Evolutionary conservation across 768 basidiomycete species (phyloP), one percentile per base, ranked within the genome.

Genomic region (Tricholoma bakamatsutake): DNA sequence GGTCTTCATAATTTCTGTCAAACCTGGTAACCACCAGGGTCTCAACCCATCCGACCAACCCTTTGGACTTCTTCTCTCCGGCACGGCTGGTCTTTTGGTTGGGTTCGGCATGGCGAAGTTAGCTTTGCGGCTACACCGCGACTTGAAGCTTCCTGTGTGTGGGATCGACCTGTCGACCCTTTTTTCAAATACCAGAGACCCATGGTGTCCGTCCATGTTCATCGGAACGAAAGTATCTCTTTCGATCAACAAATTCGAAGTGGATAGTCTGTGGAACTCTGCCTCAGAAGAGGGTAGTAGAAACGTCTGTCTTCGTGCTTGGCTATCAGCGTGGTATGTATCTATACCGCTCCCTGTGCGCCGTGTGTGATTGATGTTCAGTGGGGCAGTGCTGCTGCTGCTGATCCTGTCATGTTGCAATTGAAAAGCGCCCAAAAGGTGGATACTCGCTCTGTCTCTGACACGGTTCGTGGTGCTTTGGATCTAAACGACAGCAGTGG

Each of bases 151-250:
- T 6, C 69, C 60, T 28, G 61, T 76, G 2, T 52, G 59, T 15
- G 77, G 75, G 1, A 61, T 76, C 2, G 77, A 79, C 43, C 64
- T 78, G 13, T 69, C 69, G 11, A 69, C 68, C 0, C 53, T 72
- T 4, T 61, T 64, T 43, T 49, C 60, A 4, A 60, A 65, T 13
- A 60, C 59, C 6, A 55, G 57, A 35, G 52, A 59, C 1, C 65
- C 69, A 1, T 63, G 58, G 51, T 50, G 56, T 4, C 71, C 75
- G 8, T 61, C 63, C 2, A 56, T 67, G 5, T 59, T 75, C 35
- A 61, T 72, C 6, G 45, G 35, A 4, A 57, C 55, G 4, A 61
- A 45, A 18, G 43, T 73, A 0, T 55, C 45, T 27, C 40, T 55
- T 3, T 47, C 39, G 6, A 64, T 54, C 0, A 46, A 66, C 35